phyloP scores from a whole-genome alignment of 2,329 filamentous ascomycete species.

The Diaporthe humulicola region DNA sequence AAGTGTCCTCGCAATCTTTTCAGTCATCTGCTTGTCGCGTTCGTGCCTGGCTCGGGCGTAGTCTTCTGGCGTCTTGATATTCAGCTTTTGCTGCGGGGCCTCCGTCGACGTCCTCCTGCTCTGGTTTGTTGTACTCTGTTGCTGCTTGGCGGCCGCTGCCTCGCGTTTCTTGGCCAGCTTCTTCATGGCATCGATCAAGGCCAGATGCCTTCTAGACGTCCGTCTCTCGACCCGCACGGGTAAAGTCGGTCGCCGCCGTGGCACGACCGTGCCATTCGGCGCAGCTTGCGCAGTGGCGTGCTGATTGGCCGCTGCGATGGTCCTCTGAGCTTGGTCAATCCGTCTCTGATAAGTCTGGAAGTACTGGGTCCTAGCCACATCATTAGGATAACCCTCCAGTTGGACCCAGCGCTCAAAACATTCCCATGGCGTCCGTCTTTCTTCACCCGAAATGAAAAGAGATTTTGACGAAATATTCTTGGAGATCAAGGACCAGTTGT shows the following conservation, averaged over 20 bases:
- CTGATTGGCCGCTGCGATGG: slow-evolving; percentile 67
- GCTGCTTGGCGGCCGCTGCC: slow-evolving; percentile 85
- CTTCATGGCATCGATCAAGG: slow-evolving; percentile 92
- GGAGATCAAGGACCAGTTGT: slow-evolving; percentile 97
- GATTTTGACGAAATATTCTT: slow-evolving; percentile 82
- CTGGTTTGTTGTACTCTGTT: slow-evolving; percentile 81
- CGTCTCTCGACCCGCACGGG: slow-evolving; percentile 89
- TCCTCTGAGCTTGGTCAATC: slow-evolving; percentile 71
- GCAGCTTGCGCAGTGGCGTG: slow-evolving; percentile 55
- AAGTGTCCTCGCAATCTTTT: slow-evolving; percentile 65
- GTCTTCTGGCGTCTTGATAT: slow-evolving; percentile 84
- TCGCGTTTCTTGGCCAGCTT: slow-evolving; percentile 97
- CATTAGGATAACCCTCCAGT: slow-evolving; percentile 88
- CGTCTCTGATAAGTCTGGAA: slow-evolving; percentile 80
- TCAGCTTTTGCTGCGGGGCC: slow-evolving; percentile 59
- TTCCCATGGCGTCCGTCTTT: slow-evolving; percentile 96
- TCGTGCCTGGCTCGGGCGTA: slow-evolving; percentile 93
- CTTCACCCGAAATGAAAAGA: slow-evolving; percentile 84
- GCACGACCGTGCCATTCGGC: slow-evolving; percentile 59
- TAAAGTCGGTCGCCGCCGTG: slow-evolving; percentile 78
- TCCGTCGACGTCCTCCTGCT: slow-evolving; percentile 88
- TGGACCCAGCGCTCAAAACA: slow-evolving; percentile 98
- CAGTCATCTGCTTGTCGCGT: slow-evolving; percentile 77
- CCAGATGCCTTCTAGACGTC: slow-evolving; percentile 87
- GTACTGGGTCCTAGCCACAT: slow-evolving; percentile 96